Conservation (phyloP, 2,329 filamentous ascomycete genomes). For the Exophiala phaeomuriformis region DNA sequence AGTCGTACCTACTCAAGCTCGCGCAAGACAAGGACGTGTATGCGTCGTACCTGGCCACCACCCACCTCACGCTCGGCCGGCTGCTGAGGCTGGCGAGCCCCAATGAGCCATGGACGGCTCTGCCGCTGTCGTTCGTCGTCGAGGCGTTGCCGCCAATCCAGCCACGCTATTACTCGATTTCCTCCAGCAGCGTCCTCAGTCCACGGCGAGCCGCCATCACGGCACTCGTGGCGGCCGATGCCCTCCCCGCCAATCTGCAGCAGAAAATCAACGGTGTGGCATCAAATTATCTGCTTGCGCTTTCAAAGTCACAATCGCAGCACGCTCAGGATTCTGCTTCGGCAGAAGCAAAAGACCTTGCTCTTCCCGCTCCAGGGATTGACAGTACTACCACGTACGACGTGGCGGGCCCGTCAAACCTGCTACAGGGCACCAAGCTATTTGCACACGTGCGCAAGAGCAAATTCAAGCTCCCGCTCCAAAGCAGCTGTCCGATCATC, state of each 20-base stretch:
- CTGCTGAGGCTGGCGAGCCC: constrained; percentile 49
- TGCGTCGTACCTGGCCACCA: constrained; percentile 63
- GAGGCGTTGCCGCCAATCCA: constrained; percentile 13
- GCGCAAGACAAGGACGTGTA: constrained; percentile 83
- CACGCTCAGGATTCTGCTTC: not conserved
- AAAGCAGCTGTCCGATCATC: not conserved
- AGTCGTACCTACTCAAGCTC: constrained; percentile 71
- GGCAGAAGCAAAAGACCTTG: not conserved
- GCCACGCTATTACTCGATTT: constrained; percentile 23
- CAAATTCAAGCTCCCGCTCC: not conserved
- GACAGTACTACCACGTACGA: not conserved
- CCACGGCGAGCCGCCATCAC: constrained; percentile 15
- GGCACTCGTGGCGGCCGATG: constrained; percentile 6
- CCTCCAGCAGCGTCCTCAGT: constrained; percentile 10
- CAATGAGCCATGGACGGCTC: constrained; percentile 9
- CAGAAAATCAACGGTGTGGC: constrained; percentile 6
- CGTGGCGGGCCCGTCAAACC: not conserved
- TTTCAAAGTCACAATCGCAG: not conserved
- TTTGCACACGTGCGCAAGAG: not conserved
- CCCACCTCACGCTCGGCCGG: constrained; percentile 59
- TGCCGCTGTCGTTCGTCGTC: constrained; percentile 19
- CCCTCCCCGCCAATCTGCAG: not conserved
- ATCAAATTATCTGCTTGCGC: constrained; percentile 12
- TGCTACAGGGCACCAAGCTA: not conserved
- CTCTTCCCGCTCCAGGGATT: not conserved